phyloP scores from a whole-genome alignment of 805 yeast species.

The Nakazawaea wickerhamii region DNA sequence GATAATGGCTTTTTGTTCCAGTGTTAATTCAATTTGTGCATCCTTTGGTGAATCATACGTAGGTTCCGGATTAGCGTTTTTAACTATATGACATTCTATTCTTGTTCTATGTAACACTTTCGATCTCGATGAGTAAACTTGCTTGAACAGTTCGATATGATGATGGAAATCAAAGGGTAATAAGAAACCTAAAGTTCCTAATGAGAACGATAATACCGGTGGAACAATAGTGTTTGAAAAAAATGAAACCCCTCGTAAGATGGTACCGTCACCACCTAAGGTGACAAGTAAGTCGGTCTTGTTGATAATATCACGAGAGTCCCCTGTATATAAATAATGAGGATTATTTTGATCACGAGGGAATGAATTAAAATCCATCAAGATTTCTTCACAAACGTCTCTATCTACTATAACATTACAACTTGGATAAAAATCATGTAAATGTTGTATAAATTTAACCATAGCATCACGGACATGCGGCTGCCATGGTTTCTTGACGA shows the following conservation, averaged over 20 bases:
- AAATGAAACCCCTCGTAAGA: slow-evolving; percentile 73
- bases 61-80: slow-evolving; percentile 19
- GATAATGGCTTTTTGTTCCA: slow-evolving; percentile 9
- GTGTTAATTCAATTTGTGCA: slow-evolving; percentile 9
- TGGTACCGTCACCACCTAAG: slow-evolving; percentile 96
- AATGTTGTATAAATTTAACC: slow-evolving; percentile 55
- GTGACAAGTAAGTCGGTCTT: slow-evolving; percentile 81
- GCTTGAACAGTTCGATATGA: slow-evolving; percentile 52
- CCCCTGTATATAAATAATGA: slow-evolving; percentile 53
- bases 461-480: slow-evolving; percentile 57
- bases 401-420: slow-evolving; percentile 74
- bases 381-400: slow-evolving; percentile 68
- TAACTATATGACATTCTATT: slow-evolving; percentile 66
- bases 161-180: slow-evolving; percentile 78
- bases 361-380: slow-evolving; percentile 19
- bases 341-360: slow-evolving; percentile 20
- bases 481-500: slow-evolving; percentile 85
- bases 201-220: slow-evolving; percentile 80
- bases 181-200: slow-evolving; percentile 88
- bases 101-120: slow-evolving; percentile 73
- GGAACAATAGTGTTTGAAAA: slow-evolving; percentile 74
- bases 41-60: slow-evolving; percentile 6
- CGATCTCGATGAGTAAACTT: slow-evolving; percentile 64
- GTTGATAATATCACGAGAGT: slow-evolving; percentile 45
- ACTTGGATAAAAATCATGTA: slow-evolving; percentile 59